Percentiles rank a stretch among this genome's conserved stretches.
Evolutionary conservation across 1,284 basidiomycete genomes (phyloP).

Genomic region (Farysia itapuensis): DNA sequence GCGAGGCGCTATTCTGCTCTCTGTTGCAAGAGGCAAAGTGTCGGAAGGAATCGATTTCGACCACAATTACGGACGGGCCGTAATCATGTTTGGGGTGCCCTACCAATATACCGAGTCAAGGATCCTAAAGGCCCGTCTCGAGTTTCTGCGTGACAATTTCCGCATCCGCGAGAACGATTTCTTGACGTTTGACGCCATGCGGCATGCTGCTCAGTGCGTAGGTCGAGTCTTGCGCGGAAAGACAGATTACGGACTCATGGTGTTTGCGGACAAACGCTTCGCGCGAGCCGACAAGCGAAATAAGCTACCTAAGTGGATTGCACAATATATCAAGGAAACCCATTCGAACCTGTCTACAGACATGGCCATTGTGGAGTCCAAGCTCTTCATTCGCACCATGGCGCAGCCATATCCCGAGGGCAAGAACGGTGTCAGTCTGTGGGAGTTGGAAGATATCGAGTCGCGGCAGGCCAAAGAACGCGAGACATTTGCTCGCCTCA

Average conservation of each 20-base stretch:
- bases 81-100: slow-evolving; percentile 99
- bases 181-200: slow-evolving; percentile 98
- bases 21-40: slow-evolving; percentile 97
- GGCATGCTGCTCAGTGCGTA: slow-evolving; percentile 98
- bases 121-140: slow-evolving; percentile 93
- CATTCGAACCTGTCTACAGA: slow-evolving; percentile 97
- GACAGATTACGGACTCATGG: slow-evolving; percentile 99
- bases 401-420: slow-evolving; percentile 92
- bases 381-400: slow-evolving; percentile 95
- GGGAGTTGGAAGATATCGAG: slow-evolving; percentile 84
- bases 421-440: slow-evolving; percentile 86
- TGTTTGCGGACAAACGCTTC: slow-evolving; percentile 98
- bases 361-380: slow-evolving; percentile 93
- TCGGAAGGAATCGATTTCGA: slow-evolving; percentile 99
- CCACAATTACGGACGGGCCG: slow-evolving; percentile 91
- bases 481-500: slow-evolving; percentile 58
- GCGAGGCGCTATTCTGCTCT: slow-evolving; percentile 90
- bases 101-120: slow-evolving; percentile 99
- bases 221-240: slow-evolving; percentile 96
- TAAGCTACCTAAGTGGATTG: slow-evolving; percentile 98
- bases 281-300: slow-evolving; percentile 93
- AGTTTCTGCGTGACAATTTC: slow-evolving; percentile 97
- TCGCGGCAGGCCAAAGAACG: slow-evolving; percentile 77
- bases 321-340: slow-evolving; percentile 91
- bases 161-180: slow-evolving; percentile 98